phyloP scores from a whole-genome alignment of 148 eudicot species.

The Arctostaphylos glauca region DNA sequence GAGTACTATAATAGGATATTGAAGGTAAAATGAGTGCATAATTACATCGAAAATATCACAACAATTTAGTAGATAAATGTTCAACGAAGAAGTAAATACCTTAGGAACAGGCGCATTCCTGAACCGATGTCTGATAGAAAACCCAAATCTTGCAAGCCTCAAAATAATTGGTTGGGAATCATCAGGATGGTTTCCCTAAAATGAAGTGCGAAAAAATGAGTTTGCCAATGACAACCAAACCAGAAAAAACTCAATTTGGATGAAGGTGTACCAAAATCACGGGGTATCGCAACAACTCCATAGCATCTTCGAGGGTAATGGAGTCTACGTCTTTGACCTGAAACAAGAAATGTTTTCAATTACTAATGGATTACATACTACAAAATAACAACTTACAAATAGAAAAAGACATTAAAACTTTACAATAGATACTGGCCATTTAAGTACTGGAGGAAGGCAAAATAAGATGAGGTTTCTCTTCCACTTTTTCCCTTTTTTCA shows the following conservation, averaged over 20 bases:
- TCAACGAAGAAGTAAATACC: constrained; percentile 37
- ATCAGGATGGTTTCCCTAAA: constrained; percentile 81
- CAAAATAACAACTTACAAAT: neutral
- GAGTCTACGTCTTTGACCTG: constrained; percentile 61
- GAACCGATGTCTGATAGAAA: constrained; percentile 66
- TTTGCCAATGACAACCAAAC: constrained; percentile 5
- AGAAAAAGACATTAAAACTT: neutral
- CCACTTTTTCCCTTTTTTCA: neutral
- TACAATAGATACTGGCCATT: neutral
- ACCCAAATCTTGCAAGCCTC: constrained; percentile 62
- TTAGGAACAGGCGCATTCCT: constrained; percentile 65
- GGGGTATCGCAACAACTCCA: constrained; percentile 76
- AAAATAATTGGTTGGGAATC: constrained; percentile 60
- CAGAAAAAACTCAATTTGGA: constrained; percentile 3
- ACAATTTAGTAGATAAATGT: neutral
- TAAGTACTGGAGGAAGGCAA: neutral
- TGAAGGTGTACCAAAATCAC: constrained; percentile 55
- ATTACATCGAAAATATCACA: neutral
- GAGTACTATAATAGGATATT: neutral
- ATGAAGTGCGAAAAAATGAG: constrained; percentile 11
- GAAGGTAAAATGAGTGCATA: neutral
- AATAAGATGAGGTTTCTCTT: neutral
- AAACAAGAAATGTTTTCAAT: constrained; percentile 11
- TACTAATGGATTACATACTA: neutral
- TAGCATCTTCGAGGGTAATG: constrained; percentile 68